Base-by-base conservation (phyloP, 148 eudicot species). In the Camellia sinensis region DNA sequence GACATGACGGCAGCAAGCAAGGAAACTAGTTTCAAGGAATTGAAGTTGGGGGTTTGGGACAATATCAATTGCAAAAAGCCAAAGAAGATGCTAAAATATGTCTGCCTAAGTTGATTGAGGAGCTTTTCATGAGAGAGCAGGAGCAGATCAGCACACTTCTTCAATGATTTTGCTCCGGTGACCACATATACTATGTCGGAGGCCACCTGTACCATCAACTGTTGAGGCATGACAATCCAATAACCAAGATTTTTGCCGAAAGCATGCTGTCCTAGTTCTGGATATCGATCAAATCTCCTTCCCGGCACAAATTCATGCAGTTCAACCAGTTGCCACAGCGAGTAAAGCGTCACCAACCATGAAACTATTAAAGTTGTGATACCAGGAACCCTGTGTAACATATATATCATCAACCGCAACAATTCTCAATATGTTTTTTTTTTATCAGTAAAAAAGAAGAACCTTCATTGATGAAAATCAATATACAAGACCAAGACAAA, bases 191-290 rank as follows among this genome's bases (percentile, higher is more conserved):
- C 86, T 37, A 86, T 81, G 65, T 76, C 65, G 9, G 80, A 69
- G 3, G 81, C 79, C 17, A 83, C 81, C 40, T 86, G 86, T 17
- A 86, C 89, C 44, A 86, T 76, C 56, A 82, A 22, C 56, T 86
- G 89, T 53, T 86, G 89, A 1, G 89, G 89, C 80, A 84, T 81
- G 3, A 86, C 89, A 0, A 86, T 40, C 89, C 89, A 86, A 62
- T 79, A 81, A 40, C 89, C 89, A 0, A 86, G 52, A 3, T 73
- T 84, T 17, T 81, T 72, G 0, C 89, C 89, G 14, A 84, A 86
- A 15, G 86, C 84, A 53, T 86, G 81, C 75, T 75, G 79, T 15
- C 89, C 89, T n/a, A 86, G 44, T 69, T 86, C 89, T 1, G 84
- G 71, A 54, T 86, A 86, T 12, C 89, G 61, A 56, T 86, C 89